A percentile compares a stretch with the other conserved stretches of the same genome.
These are phyloP conservation scores for carrot (Daucus carota) DNA, from an alignment of 129 eudicot species.

Conservation along the genomic window DNA sequence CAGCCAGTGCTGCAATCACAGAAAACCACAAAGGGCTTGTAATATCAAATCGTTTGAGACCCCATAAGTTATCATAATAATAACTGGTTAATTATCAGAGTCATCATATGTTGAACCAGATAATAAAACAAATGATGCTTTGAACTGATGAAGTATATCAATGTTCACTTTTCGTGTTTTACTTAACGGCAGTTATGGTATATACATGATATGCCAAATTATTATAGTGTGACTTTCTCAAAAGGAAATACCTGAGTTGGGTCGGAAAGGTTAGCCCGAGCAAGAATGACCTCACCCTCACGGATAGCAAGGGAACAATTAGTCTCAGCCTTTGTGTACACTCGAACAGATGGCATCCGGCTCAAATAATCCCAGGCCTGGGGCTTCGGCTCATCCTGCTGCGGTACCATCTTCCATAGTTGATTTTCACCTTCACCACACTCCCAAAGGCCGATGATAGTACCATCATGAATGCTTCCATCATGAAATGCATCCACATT, in stretches of 20 bases:
- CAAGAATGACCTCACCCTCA: constrained; percentile 49
- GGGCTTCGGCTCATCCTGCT: no score
- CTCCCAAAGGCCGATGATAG: constrained; percentile 45
- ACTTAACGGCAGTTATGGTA: no score
- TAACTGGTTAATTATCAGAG: no score
- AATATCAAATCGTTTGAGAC: no score
- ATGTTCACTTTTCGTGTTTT: no score
- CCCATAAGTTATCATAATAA: background rate
- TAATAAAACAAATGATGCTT: no score
- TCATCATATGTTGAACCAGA: no score
- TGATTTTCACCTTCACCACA: constrained; percentile 74
- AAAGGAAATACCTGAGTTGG: constrained; percentile 36
- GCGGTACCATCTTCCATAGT: constrained; percentile 49
- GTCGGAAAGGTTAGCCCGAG: constrained; percentile 49
- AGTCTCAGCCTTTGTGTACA: constrained; percentile 49
- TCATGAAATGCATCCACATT: constrained; percentile 66
- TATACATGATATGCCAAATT: no score
- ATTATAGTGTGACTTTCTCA: no score
- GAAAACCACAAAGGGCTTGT: background rate
- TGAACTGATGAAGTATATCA: no score
- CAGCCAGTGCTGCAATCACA: constrained; percentile 63
- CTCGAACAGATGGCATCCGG: constrained; percentile 42
- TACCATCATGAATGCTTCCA: constrained; percentile 81
- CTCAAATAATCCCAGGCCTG: constrained; percentile 13
- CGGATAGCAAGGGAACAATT: constrained; percentile 51